Conservation (phyloP, 306 rosid species). For the Castanea mollissima region DNA sequence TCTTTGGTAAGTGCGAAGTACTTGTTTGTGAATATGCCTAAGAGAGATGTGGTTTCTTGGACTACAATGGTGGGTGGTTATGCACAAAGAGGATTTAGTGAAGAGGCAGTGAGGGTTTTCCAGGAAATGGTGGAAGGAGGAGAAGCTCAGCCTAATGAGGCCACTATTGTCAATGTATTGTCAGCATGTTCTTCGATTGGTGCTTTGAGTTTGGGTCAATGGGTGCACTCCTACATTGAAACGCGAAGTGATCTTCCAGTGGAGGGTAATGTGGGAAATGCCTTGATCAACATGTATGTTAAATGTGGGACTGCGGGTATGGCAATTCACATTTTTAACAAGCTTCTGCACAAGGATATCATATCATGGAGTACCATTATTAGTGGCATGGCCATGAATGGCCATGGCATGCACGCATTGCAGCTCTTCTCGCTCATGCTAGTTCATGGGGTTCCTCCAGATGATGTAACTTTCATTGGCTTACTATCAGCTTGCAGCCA, state of each 20-base stretch:
- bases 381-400: slow-evolving; percentile 76
- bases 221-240: slow-evolving; percentile 63
- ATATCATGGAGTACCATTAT: slow-evolving; percentile 74
- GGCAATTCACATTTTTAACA: slow-evolving; percentile 48
- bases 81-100: slow-evolving; percentile 52
- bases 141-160: slow-evolving; percentile 64
- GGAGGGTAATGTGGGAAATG: slow-evolving; percentile 60
- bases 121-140: slow-evolving; percentile 41
- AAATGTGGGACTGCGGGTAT: slow-evolving; percentile 53
- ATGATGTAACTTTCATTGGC: slow-evolving; percentile 65
- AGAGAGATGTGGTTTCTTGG: slow-evolving; percentile 74
- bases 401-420: slow-evolving; percentile 44
- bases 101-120: slow-evolving; percentile 62
- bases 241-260: slow-evolving; percentile 33
- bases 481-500: slow-evolving; percentile 75
- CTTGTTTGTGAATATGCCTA: slow-evolving; percentile 51
- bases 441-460: slow-evolving; percentile 62
- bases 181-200: slow-evolving; percentile 65
- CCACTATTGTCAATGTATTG: slow-evolving; percentile 54
- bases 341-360: slow-evolving; percentile 46
- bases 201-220: slow-evolving; percentile 67
- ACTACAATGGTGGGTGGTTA: slow-evolving; percentile 71
- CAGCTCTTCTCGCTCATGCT: slow-evolving; percentile 67
- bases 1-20: slow-evolving; percentile 42
- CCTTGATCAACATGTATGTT: slow-evolving; percentile 74